Conservation (phyloP, 768 basidiomycete genomes). For the Serendipita indica region DNA sequence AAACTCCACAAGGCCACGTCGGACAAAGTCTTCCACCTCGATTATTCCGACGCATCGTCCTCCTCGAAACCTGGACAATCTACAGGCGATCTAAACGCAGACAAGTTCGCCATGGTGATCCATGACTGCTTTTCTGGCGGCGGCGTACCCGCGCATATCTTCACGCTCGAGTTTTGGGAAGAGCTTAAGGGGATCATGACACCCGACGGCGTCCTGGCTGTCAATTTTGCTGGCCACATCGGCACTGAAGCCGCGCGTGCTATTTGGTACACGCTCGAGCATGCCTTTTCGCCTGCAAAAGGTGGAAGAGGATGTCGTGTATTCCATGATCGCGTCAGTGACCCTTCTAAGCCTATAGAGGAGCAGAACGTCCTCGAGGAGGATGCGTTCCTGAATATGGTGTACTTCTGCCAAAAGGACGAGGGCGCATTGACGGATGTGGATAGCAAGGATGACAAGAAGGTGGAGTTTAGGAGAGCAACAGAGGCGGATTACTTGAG, state of each 20-base stretch:
- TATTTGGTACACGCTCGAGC: constrained; percentile 52
- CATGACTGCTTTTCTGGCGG: constrained; percentile 96
- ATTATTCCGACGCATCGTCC: neutral
- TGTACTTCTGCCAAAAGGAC: constrained; percentile 19
- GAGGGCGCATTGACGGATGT: constrained; percentile 68
- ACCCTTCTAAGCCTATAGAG: constrained; percentile 20
- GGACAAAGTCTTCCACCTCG: constrained; percentile 10
- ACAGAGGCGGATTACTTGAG: constrained; percentile 46
- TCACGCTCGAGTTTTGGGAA: constrained; percentile 71
- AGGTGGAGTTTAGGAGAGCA: constrained; percentile 45
- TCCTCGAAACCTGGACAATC: too few species aligned
- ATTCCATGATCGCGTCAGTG: constrained; percentile 56
- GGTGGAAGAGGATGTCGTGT: constrained; percentile 40
- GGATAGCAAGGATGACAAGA: constrained; percentile 37
- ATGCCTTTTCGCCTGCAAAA: constrained; percentile 41
- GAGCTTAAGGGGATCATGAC: constrained; percentile 49
- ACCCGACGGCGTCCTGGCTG: constrained; percentile 59
- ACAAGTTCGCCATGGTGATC: constrained; percentile 53
- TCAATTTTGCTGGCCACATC: constrained; percentile 73
- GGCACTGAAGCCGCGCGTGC: constrained; percentile 46
- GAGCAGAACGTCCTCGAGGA: constrained; percentile 35
- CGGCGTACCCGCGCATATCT: constrained; percentile 72
- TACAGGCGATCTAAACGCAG: constrained; percentile 13
- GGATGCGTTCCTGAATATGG: constrained; percentile 51
- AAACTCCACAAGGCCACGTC: constrained; percentile 20